phyloP scores from a whole-genome alignment of 331 rosid genomes.

The Pyrus hybrid region DNA sequence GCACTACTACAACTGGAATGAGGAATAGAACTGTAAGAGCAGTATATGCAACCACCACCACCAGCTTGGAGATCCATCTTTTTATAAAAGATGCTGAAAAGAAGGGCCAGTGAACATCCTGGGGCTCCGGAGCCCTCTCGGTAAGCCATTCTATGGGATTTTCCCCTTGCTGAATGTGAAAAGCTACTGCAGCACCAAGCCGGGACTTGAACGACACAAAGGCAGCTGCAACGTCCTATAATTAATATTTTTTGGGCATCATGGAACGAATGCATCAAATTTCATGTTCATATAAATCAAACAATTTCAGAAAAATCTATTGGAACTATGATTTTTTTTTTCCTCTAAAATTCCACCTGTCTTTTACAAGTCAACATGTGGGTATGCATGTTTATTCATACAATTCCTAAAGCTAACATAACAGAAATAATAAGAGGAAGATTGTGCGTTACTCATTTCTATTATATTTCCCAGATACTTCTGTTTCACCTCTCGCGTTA shows the following conservation, averaged over 20 bases:
- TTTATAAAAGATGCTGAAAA: constrained; percentile 54
- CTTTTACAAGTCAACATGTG: neutral
- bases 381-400: neutral
- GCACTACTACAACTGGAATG: constrained; percentile 72
- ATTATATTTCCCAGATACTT: neutral
- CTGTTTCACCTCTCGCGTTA: neutral
- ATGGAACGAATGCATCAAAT: constrained; percentile 14
- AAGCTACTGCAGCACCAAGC: constrained; percentile 63
- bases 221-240: constrained; percentile 78
- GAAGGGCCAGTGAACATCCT: constrained; percentile 74
- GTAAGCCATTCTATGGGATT: constrained; percentile 79
- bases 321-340: neutral
- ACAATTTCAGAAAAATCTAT: neutral
- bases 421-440: neutral
- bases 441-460: neutral
- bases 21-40: constrained; percentile 56
- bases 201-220: constrained; percentile 86
- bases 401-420: neutral
- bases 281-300: constrained; percentile 12
- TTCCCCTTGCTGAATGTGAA: constrained; percentile 62
- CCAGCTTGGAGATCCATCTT: constrained; percentile 59
- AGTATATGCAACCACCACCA: constrained; percentile 42
- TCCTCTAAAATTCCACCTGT: neutral
- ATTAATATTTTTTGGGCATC: neutral
- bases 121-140: constrained; percentile 79